Evolutionary conservation across 2,329 filamentous ascomycete genomes (phyloP).

Genomic region (Clonostachys sp.): DNA sequence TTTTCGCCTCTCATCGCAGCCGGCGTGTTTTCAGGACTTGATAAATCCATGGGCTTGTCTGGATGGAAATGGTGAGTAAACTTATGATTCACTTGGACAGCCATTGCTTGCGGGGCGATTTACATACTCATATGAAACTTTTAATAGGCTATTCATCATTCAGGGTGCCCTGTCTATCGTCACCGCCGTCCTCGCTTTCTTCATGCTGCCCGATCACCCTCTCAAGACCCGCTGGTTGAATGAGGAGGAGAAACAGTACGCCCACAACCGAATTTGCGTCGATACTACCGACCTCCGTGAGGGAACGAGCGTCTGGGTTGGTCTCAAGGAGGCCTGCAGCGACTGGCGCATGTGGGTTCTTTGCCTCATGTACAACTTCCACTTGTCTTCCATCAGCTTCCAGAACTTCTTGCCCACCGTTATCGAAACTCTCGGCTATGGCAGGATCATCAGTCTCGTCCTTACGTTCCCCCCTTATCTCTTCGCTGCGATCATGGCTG

Average conservation of each 20-base stretch:
- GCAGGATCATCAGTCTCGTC: conserved; percentile 39
- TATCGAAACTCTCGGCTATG: conserved; percentile 31
- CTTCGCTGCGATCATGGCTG: conserved; percentile 16
- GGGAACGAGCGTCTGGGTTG: conserved; percentile 32
- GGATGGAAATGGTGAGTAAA: conserved; percentile 64
- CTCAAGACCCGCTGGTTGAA: conserved; percentile 36
- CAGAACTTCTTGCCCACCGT: conserved; percentile 21
- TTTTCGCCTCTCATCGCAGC: conserved; percentile 47
- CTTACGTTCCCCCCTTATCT: conserved; percentile 32
- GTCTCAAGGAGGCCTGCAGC: conserved; percentile 33
- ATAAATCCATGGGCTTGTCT: conserved; percentile 42
- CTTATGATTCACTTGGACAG: conserved; percentile 22
- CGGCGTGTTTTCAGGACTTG: conserved; percentile 35
- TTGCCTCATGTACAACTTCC: conserved; percentile 45
- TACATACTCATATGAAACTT: conserved; percentile 22
- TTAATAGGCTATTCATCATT: conserved; percentile 56
- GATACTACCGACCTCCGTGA: conserved; percentile 38
- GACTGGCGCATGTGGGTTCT: conserved; percentile 45
- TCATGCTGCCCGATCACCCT: conserved; percentile 26
- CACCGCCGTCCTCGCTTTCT: conserved; percentile 16
- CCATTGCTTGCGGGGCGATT: conserved; percentile 24
- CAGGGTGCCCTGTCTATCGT: conserved; percentile 42
- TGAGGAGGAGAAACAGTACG: conserved; percentile 36
- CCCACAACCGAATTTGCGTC: conserved; percentile 32
- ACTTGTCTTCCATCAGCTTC: conserved; percentile 33